Evolutionary conservation across 257 asterid genomes (phyloP), one percentile per base, ranked within the genome.

Genomic region (Jacaranda mimosifolia): DNA sequence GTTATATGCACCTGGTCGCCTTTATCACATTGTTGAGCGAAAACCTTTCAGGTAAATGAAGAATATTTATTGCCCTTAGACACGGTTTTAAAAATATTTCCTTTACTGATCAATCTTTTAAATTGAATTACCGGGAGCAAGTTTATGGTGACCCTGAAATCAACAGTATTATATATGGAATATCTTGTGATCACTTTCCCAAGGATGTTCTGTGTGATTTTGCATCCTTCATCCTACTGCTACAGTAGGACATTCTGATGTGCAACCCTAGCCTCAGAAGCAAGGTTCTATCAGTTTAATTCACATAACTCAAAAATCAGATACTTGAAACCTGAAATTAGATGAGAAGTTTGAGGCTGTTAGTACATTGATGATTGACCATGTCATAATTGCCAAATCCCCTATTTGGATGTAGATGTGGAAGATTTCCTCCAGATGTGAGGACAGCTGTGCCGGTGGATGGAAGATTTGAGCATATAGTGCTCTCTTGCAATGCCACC

Each of bases 401-500:
- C 68, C n/a, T 59, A 43, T 63, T 10, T 55, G 57, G 42, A 15
- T 72, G 64, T 66, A 91, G 97, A 71, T 93, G 97, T 19, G 94
- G 97, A 45, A 85, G 98, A 82, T 91, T 81, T 64, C 97, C 98
- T 26, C 98, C 97, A 38, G 90, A 88, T 32, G 98, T 92, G 75
- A 94, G 68, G 85, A 94, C 97, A 49, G 97, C 97, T 3, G 97
- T 94, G 58, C 98, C 97, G 1, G 97, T 94, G 64, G 97, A 92
- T 82, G 98, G 97, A 80, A 92, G 97, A 83, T 94, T 94, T 69
- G 98, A 94, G 89, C 97, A 87, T 74, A 94, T 94, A 52, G 97
- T 94, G 81, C 92, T 94, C 71, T 92, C 97, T 59, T 92, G 97
- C 79, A 92, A 94, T 70, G 98, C 98, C 75, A 92, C 97, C 57